Conservation (phyloP, 2,329 filamentous ascomycete species). For the Claviceps sp. region DNA sequence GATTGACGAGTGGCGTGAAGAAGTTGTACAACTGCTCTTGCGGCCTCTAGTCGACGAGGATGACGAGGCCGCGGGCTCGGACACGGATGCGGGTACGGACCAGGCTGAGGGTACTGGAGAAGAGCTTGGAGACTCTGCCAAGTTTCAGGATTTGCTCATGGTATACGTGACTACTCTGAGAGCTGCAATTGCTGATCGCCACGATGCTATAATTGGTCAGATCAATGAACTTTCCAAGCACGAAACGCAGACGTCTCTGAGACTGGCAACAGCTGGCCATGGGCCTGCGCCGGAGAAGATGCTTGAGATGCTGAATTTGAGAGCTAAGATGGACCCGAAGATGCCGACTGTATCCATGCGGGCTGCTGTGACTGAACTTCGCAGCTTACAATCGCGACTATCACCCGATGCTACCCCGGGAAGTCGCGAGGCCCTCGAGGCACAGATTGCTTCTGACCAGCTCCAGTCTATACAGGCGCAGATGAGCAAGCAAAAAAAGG, state of each 20-base stretch:
- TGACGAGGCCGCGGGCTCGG: constrained; percentile 57
- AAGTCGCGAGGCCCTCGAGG: constrained; percentile 51
- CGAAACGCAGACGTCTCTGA: constrained; percentile 52
- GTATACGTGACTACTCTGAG: constrained; percentile 72
- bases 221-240: constrained; percentile 61
- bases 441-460: constrained; percentile 49
- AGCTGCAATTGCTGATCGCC: constrained; percentile 64
- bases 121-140: constrained; percentile 79
- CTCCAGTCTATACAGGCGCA: constrained; percentile 46
- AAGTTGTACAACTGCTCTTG: constrained; percentile 57
- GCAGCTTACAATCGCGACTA: constrained; percentile 42
- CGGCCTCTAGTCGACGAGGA: constrained; percentile 76
- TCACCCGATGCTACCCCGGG: constrained; percentile 11
- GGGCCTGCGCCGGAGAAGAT: constrained; percentile 58
- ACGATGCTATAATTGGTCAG: constrained; percentile 62
- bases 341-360: constrained; percentile 51
- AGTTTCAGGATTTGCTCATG: constrained; percentile 77
- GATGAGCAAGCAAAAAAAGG: constrained; percentile 38
- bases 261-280: constrained; percentile 45
- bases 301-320: constrained; percentile 35
- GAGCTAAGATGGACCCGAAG: constrained; percentile 34
- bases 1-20: constrained; percentile 62
- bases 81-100: constrained; percentile 58
- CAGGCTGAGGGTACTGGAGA: constrained; percentile 68
- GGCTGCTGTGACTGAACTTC: constrained; percentile 55